Base-by-base conservation (phyloP, 208 protist species). In the Trypanosoma platydactyli region DNA sequence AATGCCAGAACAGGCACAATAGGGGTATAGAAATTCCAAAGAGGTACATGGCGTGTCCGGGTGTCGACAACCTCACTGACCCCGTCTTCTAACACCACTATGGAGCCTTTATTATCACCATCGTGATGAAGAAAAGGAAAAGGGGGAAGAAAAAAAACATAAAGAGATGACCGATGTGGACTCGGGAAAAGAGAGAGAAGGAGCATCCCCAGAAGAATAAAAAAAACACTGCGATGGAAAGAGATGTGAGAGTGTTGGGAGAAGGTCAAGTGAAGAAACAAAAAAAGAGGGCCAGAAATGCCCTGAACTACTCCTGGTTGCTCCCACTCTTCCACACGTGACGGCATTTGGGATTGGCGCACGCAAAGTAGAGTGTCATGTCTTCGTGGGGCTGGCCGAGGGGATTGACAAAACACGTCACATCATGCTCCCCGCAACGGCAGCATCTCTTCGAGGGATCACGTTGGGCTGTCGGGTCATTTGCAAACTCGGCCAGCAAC, bases 351-450 rank as follows among this genome's bases (percentile, higher is more conserved):
- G 73, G 83, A 54, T 94, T 90, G 2, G 91, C 81, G 55, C 91
- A 96, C 40, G 86, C 91, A 68, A 94, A 94, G 72, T 89, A 94
- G 24, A 94, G 78, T 20, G 88, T 94, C 88, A 96, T 94, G 64
- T 94, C 91, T 64, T 96, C 91, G 54, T 93, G 86, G 0, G 86
- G 86, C 53, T 89, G 84, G 0, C 86, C 91, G 16, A 96, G 79
- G 13, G 91, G 91, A 62, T 96, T 96, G 27, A 96, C 86, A 62
- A 94, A 96, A 64, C 89, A 94, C 6, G 87, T 80, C 9, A 94
- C 85, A 46, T 88, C 85, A 40, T 85, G 79, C 51, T 78, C 72
- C 0, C 69, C 60, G 65, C 91, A 96, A 11, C 78, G 74, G 15
- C 77, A 73, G 73, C 91, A 96, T 49, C 67, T 66, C 75, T 91